Percentiles rank a stretch among this genome's conserved stretches.
These are phyloP conservation scores for Colletotrichum tabaci DNA, from an alignment of 2,329 filamentous ascomycete species.

Conservation along the genomic window DNA sequence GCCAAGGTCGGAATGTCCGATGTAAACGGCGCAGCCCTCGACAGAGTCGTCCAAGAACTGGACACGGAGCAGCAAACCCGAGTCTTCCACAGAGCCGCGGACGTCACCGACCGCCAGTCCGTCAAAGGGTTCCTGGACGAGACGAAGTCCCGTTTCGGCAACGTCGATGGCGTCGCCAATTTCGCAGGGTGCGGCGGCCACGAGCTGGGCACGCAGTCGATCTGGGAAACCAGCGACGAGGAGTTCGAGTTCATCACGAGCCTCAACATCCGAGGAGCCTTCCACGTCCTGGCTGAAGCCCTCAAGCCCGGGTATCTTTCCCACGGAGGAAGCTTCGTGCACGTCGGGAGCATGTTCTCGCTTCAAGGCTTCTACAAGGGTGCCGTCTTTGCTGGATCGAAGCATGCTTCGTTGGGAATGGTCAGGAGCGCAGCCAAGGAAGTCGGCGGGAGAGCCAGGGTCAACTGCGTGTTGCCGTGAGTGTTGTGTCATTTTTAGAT, in stretches of 20 bases:
- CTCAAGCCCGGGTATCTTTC: conserved; percentile 21
- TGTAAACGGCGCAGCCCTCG: conserved; percentile 13
- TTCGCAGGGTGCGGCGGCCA: conserved; percentile 37
- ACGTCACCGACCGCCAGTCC: conserved; percentile 18
- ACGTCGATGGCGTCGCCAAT: conserved; percentile 27
- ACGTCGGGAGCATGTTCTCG: conserved; percentile 35
- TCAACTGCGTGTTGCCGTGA: conserved; percentile 35
- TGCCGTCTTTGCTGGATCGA: conserved; percentile 30
- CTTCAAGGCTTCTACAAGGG: conserved; percentile 30
- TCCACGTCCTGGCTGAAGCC: conserved; percentile 28
- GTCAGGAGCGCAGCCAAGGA: conserved; percentile 32
- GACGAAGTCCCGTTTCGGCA: conserved; percentile 12
- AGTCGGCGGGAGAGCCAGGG: conserved; percentile 29
- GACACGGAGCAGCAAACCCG: conserved; percentile 5
- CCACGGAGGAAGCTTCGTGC: conserved; percentile 30
- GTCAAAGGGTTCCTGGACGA: conserved; percentile 6
- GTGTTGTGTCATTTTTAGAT: neutral
- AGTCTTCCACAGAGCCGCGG: neutral
- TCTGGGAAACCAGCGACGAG: conserved; percentile 28
- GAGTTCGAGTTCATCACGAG: conserved; percentile 31
- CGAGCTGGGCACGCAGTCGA: conserved; percentile 19
- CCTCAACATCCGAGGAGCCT: conserved; percentile 31
- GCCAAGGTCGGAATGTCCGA: conserved; percentile 26
- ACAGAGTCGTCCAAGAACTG: neutral
- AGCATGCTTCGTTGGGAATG: conserved; percentile 32